Evolutionary conservation across 2,329 filamentous ascomycete genomes (phyloP), one percentile per base, ranked within the genome.

Genomic region (Hypoxylon sp.): DNA sequence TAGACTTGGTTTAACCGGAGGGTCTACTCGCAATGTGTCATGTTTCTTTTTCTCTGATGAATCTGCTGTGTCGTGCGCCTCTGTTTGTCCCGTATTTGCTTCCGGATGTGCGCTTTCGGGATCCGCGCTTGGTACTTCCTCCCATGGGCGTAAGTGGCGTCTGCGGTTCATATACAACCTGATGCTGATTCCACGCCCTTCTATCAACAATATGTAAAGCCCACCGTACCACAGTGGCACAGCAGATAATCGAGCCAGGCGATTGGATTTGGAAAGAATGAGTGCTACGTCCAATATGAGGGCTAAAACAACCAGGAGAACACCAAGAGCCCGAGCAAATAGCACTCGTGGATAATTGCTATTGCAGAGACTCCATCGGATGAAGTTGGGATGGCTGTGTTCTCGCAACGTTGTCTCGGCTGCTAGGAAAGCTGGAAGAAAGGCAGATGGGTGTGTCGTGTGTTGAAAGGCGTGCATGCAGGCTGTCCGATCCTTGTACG

Each of bases 381-480:
- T 69, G 73, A 85, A 84, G 40, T 77, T 77, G 1, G 82, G 81
- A 65, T 83, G 82, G 4, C 78, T 77, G 49, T 78, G 76, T 27
- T 76, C 76, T 55, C 80, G 76, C 13, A 85, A 76, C 3, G 74
- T 69, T 11, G 77, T 71, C 61, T 84, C 82, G 61, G 79, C 77
- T 5, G 78, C 74, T 11, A 80, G 71, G 48, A 81, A 81, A 6
- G 80, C 81, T 0, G 80, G 78, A 0, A 82, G 75, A 3, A 84
- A 78, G 1, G 82, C 81, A 0, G 82, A 83, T 0, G 83, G 82
- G 70, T 85, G 83, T 1, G 82, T 84, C 0, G 83, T 84, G 35
- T 81, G 77, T 54, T 80, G 76, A 0, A 80, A 74, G 0, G 82
- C 82, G 17, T 79, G 79, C 22, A 83, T 77, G 17, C 82, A 82